Evolutionary conservation across 495 filamentous ascomycete genomes (phyloP).

Genomic region (Amniculicola lignicola): DNA sequence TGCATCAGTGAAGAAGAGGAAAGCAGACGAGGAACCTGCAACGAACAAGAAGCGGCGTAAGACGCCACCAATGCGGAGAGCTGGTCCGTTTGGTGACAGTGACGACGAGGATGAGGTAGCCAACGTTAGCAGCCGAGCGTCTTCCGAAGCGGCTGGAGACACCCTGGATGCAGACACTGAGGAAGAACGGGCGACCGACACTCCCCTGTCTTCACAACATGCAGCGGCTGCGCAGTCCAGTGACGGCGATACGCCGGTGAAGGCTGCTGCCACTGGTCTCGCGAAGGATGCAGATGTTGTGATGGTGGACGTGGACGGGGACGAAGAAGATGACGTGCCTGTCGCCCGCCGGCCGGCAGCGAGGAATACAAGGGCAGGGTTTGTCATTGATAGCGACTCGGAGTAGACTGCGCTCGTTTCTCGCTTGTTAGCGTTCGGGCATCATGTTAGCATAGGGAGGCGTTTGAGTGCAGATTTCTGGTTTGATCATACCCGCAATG

Average conservation of each 20-base stretch:
- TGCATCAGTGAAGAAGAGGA: constrained; percentile 29
- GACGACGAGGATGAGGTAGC: constrained; percentile 23
- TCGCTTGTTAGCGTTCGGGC: neutral
- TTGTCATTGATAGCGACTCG: constrained; percentile 38
- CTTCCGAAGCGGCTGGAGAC: constrained; percentile 13
- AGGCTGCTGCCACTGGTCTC: neutral
- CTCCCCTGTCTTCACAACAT: constrained; percentile 34
- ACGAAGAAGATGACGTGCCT: constrained; percentile 25
- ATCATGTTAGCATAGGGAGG: constrained; percentile 6
- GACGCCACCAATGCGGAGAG: constrained; percentile 12
- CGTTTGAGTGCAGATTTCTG: constrained; percentile 1
- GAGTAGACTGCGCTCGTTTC: constrained; percentile 15
- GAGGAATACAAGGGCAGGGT: constrained; percentile 32
- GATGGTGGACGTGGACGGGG: constrained; percentile 28
- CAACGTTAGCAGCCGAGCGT: constrained; percentile 14
- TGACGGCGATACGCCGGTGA: constrained; percentile 3
- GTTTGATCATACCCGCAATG: constrained; percentile 5
- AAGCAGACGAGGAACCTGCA: constrained; percentile 19
- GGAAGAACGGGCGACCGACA: constrained; percentile 27
- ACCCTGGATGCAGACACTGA: constrained; percentile 7
- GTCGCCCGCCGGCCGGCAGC: constrained; percentile 13
- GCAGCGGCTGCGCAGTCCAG: neutral
- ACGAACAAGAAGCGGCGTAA: constrained; percentile 41
- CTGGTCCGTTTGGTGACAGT: constrained; percentile 20
- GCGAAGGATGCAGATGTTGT: constrained; percentile 11